Conservation (phyloP, 1,284 basidiomycete species). For the Ustilago tritici region DNA sequence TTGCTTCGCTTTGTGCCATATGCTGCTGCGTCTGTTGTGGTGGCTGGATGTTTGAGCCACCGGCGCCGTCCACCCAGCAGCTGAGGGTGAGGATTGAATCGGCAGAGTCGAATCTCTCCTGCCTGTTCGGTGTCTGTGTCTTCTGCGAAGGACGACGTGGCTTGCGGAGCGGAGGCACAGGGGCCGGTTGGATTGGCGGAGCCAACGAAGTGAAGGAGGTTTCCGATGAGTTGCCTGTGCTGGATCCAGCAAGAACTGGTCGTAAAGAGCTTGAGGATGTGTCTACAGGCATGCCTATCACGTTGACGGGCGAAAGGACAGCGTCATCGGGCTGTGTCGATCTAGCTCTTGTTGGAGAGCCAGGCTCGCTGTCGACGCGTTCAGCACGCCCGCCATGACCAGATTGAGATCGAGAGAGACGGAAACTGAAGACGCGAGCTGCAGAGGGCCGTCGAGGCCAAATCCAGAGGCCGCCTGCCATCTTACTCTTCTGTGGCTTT, state of each 20-base stretch:
- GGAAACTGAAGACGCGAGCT: constrained; percentile 17
- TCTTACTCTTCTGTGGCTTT: constrained; percentile 6
- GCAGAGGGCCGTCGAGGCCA: constrained; percentile 20
- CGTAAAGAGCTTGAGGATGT: not conserved
- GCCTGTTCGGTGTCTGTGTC: not conserved
- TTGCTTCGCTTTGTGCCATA: not conserved
- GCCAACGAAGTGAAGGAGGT: constrained; percentile 31
- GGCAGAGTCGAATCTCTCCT: constrained; percentile 12
- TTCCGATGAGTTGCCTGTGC: constrained; percentile 18
- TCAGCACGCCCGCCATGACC: not conserved
- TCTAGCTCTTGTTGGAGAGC: not conserved
- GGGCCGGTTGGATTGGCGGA: constrained; percentile 19
- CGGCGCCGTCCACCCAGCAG: not conserved
- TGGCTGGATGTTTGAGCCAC: not conserved
- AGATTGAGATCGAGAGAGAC: constrained; percentile 7
- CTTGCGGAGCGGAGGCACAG: constrained; percentile 31
- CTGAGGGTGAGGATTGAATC: not conserved
- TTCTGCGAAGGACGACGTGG: constrained; percentile 13
- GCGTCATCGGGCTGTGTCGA: not conserved
- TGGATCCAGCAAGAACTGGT: not conserved
- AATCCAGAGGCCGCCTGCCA: constrained; percentile 23
- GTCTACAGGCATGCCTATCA: constrained; percentile 17
- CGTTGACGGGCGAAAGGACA: constrained; percentile 6
- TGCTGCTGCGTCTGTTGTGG: not conserved
- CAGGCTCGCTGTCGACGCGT: not conserved